Conservation (phyloP, 371 early-diverging fungal genomes). For the Saksenaea oblongispora region DNA sequence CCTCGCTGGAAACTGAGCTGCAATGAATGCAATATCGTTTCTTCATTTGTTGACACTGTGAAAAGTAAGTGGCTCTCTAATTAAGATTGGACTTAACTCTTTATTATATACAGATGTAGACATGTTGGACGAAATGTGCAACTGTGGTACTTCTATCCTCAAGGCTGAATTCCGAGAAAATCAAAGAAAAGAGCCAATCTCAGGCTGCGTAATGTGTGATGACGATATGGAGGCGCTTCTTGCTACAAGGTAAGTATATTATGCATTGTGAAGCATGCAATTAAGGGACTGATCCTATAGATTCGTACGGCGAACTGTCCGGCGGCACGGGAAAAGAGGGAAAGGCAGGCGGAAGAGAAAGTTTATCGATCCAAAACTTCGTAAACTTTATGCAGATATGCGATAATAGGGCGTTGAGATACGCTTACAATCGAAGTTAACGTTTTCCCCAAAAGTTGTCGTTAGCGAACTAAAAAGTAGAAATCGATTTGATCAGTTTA, state of each 20-base stretch:
- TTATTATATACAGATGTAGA: conserved; percentile 30
- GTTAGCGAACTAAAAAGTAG: no score
- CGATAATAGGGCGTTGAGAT: conserved; percentile 4
- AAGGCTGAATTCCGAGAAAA: conserved; percentile 54
- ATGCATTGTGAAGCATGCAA: background rate
- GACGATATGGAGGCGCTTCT: conserved; percentile 46
- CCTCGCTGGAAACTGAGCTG: conserved; percentile 57
- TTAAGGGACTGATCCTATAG: conserved; percentile 3
- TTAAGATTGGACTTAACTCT: background rate
- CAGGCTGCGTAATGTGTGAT: conserved; percentile 52
- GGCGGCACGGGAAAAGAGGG: conserved; percentile 25
- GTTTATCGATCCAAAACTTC: conserved; percentile 27
- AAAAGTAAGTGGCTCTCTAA: conserved; percentile 24
- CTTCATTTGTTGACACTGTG: conserved; percentile 45
- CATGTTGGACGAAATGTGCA: conserved; percentile 37
- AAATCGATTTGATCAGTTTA: background rate
- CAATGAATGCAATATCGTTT: conserved; percentile 53
- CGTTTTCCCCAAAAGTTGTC: no score
- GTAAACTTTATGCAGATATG: conserved; percentile 31
- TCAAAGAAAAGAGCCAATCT: conserved; percentile 36
- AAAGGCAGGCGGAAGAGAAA: conserved; percentile 16
- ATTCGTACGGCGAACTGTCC: conserved; percentile 24
- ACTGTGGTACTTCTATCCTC: conserved; percentile 36
- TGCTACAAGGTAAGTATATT: conserved; percentile 31
- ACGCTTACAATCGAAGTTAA: no score